These are phyloP conservation scores for Trebouxia sp. DNA, from an alignment of 139 green algal genomes.

Conservation along the genomic window DNA sequence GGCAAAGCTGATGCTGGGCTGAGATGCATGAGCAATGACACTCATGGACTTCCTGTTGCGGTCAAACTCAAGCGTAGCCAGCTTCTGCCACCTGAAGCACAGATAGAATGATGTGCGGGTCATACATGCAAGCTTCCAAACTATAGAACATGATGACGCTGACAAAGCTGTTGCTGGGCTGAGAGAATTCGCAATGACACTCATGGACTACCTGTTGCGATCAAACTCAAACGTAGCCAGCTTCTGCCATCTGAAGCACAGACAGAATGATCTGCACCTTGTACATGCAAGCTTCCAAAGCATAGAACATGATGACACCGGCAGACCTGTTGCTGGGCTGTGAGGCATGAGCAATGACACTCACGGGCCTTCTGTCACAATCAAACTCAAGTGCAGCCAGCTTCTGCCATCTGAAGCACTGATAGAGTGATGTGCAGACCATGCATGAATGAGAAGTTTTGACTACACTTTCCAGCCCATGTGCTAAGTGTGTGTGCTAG, in stretches of 20 bases:
- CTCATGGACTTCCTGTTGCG: slow-evolving; percentile 96
- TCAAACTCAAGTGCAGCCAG: slow-evolving; percentile 97
- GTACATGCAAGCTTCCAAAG: too few species aligned
- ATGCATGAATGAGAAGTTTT: too few species aligned
- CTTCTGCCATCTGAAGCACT: slow-evolving; percentile 41
- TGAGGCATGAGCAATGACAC: slow-evolving; percentile 64
- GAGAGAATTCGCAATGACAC: slow-evolving; percentile 63
- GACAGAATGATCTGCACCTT: too few species aligned
- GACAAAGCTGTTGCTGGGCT: slow-evolving; percentile 31
- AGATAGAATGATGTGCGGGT: not conserved
- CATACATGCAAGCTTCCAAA: too few species aligned
- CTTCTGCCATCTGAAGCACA: slow-evolving; percentile 41
- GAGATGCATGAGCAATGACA: slow-evolving; percentile 62
- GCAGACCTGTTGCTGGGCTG: slow-evolving; percentile 30
- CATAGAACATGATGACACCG: too few species aligned
- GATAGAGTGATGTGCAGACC: not conserved
- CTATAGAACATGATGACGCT: too few species aligned
- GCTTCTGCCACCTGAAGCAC: slow-evolving; percentile 42
- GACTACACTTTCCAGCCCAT: too few species aligned
- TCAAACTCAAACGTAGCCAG: slow-evolving; percentile 97
- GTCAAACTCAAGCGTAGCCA: slow-evolving; percentile 97
- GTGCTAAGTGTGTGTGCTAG: too few species aligned
- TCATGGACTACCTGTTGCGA: slow-evolving; percentile 96
- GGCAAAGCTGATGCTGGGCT: slow-evolving; percentile 32
- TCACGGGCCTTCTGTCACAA: slow-evolving; percentile 95